A percentile compares a stretch with the other conserved stretches of the same genome.
These are phyloP conservation scores for Oryza nivara DNA, from an alignment of 176 grass and related monocot species.

Conservation along the genomic window DNA sequence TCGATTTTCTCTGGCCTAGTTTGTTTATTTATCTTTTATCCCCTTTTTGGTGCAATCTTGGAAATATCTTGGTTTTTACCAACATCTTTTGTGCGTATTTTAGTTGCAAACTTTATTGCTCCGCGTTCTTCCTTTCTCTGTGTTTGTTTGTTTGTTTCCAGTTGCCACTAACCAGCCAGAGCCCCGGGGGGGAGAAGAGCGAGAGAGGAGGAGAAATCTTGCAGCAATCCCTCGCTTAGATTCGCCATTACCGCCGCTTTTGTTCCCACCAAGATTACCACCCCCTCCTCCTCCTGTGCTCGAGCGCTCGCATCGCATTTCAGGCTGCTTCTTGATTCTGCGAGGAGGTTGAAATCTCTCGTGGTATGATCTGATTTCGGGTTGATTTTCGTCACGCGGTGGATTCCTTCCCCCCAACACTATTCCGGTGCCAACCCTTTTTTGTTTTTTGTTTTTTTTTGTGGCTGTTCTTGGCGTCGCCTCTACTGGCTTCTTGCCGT, in stretches of 20 bases:
- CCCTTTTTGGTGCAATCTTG: conserved; percentile 9
- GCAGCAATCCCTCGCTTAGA: not conserved
- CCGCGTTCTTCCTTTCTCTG: not conserved
- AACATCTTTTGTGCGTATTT: not conserved
- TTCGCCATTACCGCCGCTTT: not conserved
- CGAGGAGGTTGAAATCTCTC: not conserved
- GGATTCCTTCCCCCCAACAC: not conserved
- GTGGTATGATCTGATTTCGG: conserved; percentile 24
- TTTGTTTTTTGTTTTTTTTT: not conserved
- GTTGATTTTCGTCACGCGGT: not conserved
- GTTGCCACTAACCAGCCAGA: conserved; percentile 1
- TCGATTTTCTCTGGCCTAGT: not conserved
- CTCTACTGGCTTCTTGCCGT: not conserved
- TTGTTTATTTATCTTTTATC: not conserved
- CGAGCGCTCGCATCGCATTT: not conserved
- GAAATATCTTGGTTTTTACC: conserved; percentile 5
- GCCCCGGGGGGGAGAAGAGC: too few species aligned
- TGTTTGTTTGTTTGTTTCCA: not conserved
- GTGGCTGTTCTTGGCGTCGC: not conserved
- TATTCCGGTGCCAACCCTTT: not conserved
- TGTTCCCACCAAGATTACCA: conserved; percentile 9
- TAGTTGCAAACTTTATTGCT: not conserved
- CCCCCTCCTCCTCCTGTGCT: not conserved
- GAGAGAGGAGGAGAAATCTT: not conserved
- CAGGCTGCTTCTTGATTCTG: not conserved